Evolutionary conservation across 2,329 filamentous ascomycete species (phyloP).

Genomic region (Escovopsis weberi): DNA sequence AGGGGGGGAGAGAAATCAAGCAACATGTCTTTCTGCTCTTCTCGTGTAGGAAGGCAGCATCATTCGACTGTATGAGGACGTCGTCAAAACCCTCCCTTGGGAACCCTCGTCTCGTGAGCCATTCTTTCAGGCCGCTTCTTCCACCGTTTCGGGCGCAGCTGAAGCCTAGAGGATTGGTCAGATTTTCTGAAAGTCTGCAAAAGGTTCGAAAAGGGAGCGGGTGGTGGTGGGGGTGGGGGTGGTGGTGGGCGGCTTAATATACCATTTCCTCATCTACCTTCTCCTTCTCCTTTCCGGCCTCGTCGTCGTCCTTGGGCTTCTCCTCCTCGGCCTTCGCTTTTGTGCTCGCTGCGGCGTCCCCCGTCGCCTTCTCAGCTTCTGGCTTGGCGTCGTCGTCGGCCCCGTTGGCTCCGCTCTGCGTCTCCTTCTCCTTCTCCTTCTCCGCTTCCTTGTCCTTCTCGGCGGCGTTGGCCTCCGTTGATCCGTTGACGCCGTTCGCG

Average conservation of each 20-base stretch:
- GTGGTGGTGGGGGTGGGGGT: slow-evolving; percentile 8
- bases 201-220: too few relatives aligned
- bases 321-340: slow-evolving; percentile 14
- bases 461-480: slow-evolving; percentile 22
- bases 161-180: slow-evolving; percentile 8
- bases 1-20: not conserved
- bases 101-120: not conserved
- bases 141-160: slow-evolving; percentile 20
- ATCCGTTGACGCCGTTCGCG: slow-evolving; percentile 34
- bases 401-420: slow-evolving; percentile 21
- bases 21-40: not conserved
- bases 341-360: slow-evolving; percentile 19
- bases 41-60: too few relatives aligned
- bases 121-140: slow-evolving; percentile 19
- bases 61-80: too few relatives aligned
- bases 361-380: slow-evolving; percentile 20
- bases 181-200: not conserved
- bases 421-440: too few relatives aligned
- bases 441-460: slow-evolving; percentile 19
- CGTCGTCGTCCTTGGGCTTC: slow-evolving; percentile 9
- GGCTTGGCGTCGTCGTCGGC: slow-evolving; percentile 23
- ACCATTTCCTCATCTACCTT: slow-evolving; percentile 10
- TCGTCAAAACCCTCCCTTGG: not conserved
- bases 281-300: slow-evolving; percentile 13
- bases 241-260: not conserved